Conservation (phyloP, 2,329 filamentous ascomycete genomes). For the Grosmannia serpens region DNA sequence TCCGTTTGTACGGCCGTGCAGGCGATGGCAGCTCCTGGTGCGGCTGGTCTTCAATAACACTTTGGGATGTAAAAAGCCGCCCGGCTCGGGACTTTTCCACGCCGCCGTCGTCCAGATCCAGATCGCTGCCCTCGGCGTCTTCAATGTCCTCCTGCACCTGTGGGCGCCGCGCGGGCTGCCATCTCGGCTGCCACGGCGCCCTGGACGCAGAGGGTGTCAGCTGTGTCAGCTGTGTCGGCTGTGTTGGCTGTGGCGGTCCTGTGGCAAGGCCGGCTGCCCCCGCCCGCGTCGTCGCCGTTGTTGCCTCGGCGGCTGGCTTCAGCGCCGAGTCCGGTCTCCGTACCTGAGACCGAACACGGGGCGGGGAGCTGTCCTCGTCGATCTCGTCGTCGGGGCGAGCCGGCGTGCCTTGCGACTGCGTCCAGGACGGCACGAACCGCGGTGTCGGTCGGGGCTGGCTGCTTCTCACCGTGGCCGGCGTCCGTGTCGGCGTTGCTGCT, state of each 20-base stretch:
- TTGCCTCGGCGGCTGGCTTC: not conserved
- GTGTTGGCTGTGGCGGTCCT: not conserved
- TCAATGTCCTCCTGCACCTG: slow-evolving; percentile 8
- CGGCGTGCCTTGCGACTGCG: not conserved
- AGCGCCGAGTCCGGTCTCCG: not conserved
- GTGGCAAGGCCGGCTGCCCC: not conserved
- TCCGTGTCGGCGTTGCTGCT: not conserved
- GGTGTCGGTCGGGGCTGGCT: slow-evolving; percentile 4
- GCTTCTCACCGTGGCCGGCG: not conserved
- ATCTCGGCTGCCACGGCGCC: not conserved
- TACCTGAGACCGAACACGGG: not conserved
- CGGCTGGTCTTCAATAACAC: not conserved
- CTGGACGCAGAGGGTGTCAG: not conserved
- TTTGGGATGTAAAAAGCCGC: not conserved
- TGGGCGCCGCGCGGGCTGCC: not conserved
- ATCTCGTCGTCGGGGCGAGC: slow-evolving; percentile 4
- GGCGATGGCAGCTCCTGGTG: not conserved
- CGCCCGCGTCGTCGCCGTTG: not conserved
- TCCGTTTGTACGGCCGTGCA: slow-evolving; percentile 8
- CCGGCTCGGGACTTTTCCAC: not conserved
- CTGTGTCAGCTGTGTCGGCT: not conserved
- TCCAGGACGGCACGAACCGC: slow-evolving; percentile 7
- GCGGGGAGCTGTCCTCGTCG: slow-evolving; percentile 9
- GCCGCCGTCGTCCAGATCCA: not conserved
- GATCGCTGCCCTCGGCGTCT: slow-evolving; percentile 1